These are phyloP conservation scores for Candida albicans DNA, from an alignment of 1,139 yeast genomes.

Conservation along the genomic window DNA sequence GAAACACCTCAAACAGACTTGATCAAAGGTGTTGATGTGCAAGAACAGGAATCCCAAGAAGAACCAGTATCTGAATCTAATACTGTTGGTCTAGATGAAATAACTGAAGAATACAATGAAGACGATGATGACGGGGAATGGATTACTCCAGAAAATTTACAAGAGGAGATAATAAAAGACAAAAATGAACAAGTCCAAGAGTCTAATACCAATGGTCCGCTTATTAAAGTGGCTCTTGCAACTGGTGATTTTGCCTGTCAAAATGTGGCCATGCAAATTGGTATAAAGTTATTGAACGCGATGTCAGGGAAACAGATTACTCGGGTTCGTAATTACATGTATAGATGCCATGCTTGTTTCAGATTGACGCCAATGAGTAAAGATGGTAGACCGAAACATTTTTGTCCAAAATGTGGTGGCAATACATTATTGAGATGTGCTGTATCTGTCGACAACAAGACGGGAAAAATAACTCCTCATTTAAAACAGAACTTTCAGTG, in stretches of 20 bases:
- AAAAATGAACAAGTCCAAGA: slow-evolving; percentile 47
- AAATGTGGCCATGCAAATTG: slow-evolving; percentile 89
- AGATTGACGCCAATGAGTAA: slow-evolving; percentile 74
- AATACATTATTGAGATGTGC: slow-evolving; percentile 87
- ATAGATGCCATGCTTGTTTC: slow-evolving; percentile 97
- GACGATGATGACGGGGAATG: slow-evolving; percentile 88
- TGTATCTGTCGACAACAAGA: slow-evolving; percentile 73
- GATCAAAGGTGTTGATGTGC: slow-evolving; percentile 9
- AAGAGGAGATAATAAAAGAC: slow-evolving; percentile 67
- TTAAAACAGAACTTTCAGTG: slow-evolving; percentile 90
- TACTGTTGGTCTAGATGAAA: slow-evolving; percentile 9
- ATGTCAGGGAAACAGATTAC: slow-evolving; percentile 83
- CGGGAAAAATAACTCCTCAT: slow-evolving; percentile 89
- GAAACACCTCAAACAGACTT: background rate
- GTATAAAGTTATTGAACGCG: slow-evolving; percentile 80
- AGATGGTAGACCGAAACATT: slow-evolving; percentile 75
- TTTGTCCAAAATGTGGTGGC: slow-evolving; percentile 97
- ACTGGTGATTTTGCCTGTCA: slow-evolving; percentile 98
- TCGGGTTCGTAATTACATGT: slow-evolving; percentile 86
- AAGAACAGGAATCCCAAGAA: slow-evolving; percentile 9
- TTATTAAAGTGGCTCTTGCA: slow-evolving; percentile 74
- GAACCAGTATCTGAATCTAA: slow-evolving; percentile 8
- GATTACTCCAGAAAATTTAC: slow-evolving; percentile 88
- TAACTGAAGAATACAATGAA: slow-evolving; percentile 50
- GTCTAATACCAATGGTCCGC: slow-evolving; percentile 25